Evolutionary conservation across 2,329 filamentous ascomycete species (phyloP).

Genomic region (Teratosphaeriaceae sp.): DNA sequence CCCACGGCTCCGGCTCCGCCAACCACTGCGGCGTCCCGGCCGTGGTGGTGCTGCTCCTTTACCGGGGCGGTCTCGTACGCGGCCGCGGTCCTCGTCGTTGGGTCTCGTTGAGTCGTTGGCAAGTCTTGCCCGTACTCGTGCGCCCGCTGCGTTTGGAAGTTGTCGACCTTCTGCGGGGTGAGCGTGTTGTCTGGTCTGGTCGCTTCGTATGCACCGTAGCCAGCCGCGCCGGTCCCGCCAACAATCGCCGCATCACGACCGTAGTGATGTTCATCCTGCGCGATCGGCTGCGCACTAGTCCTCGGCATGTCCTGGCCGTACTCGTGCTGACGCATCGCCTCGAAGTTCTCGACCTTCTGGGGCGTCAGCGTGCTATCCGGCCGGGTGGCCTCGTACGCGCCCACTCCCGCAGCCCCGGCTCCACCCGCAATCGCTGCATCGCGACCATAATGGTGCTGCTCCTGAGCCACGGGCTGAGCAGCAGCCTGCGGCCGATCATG

Average conservation of each 20-base stretch:
- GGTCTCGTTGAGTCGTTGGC: no score
- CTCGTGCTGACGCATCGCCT: no score
- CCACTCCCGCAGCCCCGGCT: constrained; percentile 24
- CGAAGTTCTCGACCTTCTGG: no score
- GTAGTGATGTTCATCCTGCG: constrained; percentile 14
- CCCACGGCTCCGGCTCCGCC: constrained; percentile 24
- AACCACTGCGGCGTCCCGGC: constrained; percentile 25
- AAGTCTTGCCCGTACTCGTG: no score
- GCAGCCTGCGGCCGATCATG: no score
- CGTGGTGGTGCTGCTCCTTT: constrained; percentile 12
- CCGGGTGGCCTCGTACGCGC: constrained; percentile 12
- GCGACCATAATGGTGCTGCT: constrained; percentile 20
- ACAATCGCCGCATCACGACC: constrained; percentile 28
- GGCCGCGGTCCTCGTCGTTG: not conserved
- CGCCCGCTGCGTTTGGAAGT: no score
- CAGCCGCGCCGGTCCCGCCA: constrained; percentile 27
- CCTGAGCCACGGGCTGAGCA: no score
- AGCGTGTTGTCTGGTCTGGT: constrained; percentile 5
- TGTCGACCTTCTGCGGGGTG: no score
- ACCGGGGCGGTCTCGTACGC: constrained; percentile 8
- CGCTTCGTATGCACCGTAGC: constrained; percentile 14
- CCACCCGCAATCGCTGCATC: constrained; percentile 27
- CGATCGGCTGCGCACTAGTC: no score
- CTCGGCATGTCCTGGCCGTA: no score
- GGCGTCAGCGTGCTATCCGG: no score